Base-by-base conservation (phyloP, 106 monocot species). In the Allium sativum region DNA sequence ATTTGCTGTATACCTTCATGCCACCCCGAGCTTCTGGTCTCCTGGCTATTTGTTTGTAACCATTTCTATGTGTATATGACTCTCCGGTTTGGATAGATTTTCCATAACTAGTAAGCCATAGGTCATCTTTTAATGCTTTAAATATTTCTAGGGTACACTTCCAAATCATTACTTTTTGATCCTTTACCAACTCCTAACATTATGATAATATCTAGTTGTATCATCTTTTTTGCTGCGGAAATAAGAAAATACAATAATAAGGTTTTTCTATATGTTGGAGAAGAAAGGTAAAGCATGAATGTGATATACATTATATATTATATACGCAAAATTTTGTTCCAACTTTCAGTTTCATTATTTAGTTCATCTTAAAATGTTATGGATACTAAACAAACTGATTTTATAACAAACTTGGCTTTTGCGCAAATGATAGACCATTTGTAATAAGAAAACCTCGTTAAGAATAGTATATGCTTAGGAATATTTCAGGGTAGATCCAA, bases 201-300 rank as follows among this genome's bases (percentile, higher is more conserved):
- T 64, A 92, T 83, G 61, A 83, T 72, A 77, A 86, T 70, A 56
- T 92, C 86, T 55, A 83, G 80, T 71, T 73, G 57, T 21, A 86
- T 61, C 42, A 65, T 4, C 44, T 68, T 66, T 47, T 83, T 77
- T 92, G 61, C 17, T 63, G 64, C 6, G 57, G 43, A 44, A 46
- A 62, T 14, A 55, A 55, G 17, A 55, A 55, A 50, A 50, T 50
- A 50, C 15, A 3, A 50, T 50, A 50, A 50, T 11, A 3, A 12
- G 48, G 48, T 12, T 50, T n/a, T 15, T 50, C 48, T n/a, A 50
- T 50, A 3, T 50, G 3, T 50, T 50, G 2, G 8, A 12, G 6
- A 15, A 3, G 0, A 50, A 50, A 50, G 4, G 31, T 31, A 31
- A 31, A 31, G 31, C 31, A 31, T 31, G 31, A 31, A 5, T 31